These are phyloP conservation scores for Escovopsis weberi DNA, from an alignment of 2,329 filamentous ascomycete species.

Conservation along the genomic window DNA sequence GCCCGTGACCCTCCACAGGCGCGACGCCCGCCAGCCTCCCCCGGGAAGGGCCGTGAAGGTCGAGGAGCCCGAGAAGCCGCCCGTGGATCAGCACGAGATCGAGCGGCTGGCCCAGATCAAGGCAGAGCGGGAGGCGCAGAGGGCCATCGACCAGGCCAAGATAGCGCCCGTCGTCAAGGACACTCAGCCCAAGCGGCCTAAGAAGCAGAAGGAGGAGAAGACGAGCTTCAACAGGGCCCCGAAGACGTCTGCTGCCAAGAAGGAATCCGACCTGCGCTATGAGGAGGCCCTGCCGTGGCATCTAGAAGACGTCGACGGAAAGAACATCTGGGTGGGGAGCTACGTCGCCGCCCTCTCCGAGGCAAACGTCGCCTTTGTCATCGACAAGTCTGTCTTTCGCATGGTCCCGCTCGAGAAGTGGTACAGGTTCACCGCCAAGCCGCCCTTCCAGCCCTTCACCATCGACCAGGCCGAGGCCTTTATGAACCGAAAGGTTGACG, in stretches of 20 bases:
- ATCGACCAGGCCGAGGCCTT: slow-evolving; percentile 75
- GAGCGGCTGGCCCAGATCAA: slow-evolving; percentile 54
- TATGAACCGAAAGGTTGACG: slow-evolving; percentile 64
- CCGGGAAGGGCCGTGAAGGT: slow-evolving; percentile 50
- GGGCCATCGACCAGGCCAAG: slow-evolving; percentile 76
- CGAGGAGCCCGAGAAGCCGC: slow-evolving; percentile 35
- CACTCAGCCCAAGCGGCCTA: slow-evolving; percentile 30
- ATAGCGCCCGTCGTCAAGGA: slow-evolving; percentile 72
- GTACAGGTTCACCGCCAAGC: slow-evolving; percentile 77
- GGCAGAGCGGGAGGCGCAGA: slow-evolving; percentile 71
- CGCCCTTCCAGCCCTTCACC: slow-evolving; percentile 61
- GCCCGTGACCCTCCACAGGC: slow-evolving; percentile 76
- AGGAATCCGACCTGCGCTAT: slow-evolving; percentile 59
- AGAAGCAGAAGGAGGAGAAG: slow-evolving; percentile 68
- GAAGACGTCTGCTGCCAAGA: slow-evolving; percentile 65
- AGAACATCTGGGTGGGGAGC: slow-evolving; percentile 83
- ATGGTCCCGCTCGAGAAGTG: slow-evolving; percentile 92
- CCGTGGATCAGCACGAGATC: slow-evolving; percentile 41
- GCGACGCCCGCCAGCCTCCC: slow-evolving; percentile 61
- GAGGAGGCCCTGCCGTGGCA: slow-evolving; percentile 96
- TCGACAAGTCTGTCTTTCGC: slow-evolving; percentile 55
- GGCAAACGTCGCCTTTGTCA: slow-evolving; percentile 65
- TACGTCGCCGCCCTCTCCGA: slow-evolving; percentile 84
- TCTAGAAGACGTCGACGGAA: slow-evolving; percentile 88
- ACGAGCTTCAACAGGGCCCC: slow-evolving; percentile 78